phyloP scores from a whole-genome alignment of 257 asterid genomes.

The Solanum chmielewskii region DNA sequence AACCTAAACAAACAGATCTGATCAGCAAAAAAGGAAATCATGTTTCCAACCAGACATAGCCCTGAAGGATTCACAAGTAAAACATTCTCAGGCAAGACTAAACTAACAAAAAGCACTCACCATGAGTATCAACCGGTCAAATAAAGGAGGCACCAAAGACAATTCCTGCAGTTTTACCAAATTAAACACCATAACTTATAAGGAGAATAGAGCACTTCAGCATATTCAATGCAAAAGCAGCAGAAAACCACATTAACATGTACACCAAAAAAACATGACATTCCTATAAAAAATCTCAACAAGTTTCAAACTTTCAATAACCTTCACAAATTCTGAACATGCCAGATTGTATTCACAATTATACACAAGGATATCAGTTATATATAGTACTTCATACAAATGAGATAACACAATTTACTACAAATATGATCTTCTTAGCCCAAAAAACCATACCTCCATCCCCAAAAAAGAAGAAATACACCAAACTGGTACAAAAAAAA shows the following conservation, averaged over 20 bases:
- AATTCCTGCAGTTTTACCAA: constrained; percentile 40
- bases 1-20: constrained; percentile 32
- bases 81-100: not conserved
- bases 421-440: not conserved
- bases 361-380: not conserved
- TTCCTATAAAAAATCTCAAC: not conserved
- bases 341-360: not conserved
- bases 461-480: not conserved
- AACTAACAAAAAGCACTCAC: constrained; percentile 21
- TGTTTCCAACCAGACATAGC: not conserved
- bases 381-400: not conserved
- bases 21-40: not conserved
- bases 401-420: not conserved
- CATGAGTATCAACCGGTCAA: constrained; percentile 62
- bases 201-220: not conserved
- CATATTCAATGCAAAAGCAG: not conserved
- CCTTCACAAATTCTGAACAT: not conserved
- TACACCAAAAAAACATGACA: not conserved
- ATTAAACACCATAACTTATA: constrained; percentile 1
- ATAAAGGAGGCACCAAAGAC: constrained; percentile 64
- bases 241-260: not conserved
- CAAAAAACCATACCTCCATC: not conserved
- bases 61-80: not conserved
- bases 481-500: not conserved
- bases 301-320: not conserved